A percentile compares a stretch with the other conserved stretches of the same genome.
Evolutionary conservation across 2,329 filamentous ascomycete species (phyloP).

Genomic region (Colletotrichum higginsianum): DNA sequence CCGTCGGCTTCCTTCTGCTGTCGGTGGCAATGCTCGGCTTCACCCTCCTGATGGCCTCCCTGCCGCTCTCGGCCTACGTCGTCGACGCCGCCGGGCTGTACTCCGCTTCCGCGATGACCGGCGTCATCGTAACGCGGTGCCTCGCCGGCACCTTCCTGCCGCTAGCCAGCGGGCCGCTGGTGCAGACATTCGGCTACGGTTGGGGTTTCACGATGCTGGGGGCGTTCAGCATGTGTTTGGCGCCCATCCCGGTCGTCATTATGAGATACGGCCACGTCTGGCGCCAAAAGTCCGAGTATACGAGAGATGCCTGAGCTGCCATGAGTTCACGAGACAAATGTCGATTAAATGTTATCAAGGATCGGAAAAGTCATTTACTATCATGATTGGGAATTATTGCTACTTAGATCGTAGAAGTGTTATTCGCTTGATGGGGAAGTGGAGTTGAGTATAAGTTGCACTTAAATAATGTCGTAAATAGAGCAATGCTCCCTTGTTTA

Average conservation of each 20-base stretch:
- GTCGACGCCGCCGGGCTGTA: conserved; percentile 71
- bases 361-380: not conserved
- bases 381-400: not conserved
- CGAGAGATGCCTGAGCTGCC: conserved; percentile 52
- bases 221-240: conserved; percentile 57
- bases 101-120: conserved; percentile 71
- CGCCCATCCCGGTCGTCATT: conserved; percentile 66
- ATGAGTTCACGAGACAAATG: conserved; percentile 3
- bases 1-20: conserved; percentile 60
- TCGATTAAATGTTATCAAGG: not conserved
- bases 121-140: conserved; percentile 68
- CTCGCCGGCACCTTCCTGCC: conserved; percentile 72
- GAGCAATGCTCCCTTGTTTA: not conserved
- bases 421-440: not conserved
- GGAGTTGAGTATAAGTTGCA: too few relatives aligned
- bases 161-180: conserved; percentile 63
- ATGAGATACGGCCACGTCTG: conserved; percentile 66
- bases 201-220: conserved; percentile 65
- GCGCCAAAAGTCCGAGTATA: conserved; percentile 66
- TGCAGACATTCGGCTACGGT: conserved; percentile 65
- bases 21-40: conserved; percentile 62
- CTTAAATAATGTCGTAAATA: not conserved
- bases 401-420: not conserved
- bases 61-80: conserved; percentile 69
- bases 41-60: conserved; percentile 60